Conservation (phyloP, 768 basidiomycete species). For the Xerocomellus amylosporus region DNA sequence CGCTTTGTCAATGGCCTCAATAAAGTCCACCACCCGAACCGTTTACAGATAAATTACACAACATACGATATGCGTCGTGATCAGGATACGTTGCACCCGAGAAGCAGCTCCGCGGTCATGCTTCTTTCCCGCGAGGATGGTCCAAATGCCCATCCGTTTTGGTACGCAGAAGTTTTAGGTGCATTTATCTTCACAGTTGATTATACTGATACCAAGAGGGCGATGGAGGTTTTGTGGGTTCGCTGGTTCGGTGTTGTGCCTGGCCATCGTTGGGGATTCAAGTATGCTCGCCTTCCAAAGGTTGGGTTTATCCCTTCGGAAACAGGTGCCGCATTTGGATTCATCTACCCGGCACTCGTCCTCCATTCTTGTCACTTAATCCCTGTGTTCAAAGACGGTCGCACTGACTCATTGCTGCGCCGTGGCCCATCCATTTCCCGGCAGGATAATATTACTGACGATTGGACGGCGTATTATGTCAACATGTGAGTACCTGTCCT, state of each 20-base stretch:
- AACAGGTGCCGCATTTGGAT: slow-evolving; percentile 10
- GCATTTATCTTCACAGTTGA: slow-evolving; percentile 21
- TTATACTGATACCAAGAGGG: neutral
- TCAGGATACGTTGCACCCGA: slow-evolving; percentile 21
- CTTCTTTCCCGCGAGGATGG: slow-evolving; percentile 7
- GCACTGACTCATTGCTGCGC: slow-evolving; percentile 7
- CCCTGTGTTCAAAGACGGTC: slow-evolving; percentile 23
- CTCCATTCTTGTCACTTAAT: slow-evolving; percentile 25
- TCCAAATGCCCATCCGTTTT: too few species aligned
- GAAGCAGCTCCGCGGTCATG: slow-evolving; percentile 19
- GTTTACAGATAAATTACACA: neutral
- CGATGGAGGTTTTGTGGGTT: slow-evolving; percentile 19
- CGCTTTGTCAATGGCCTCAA: neutral
- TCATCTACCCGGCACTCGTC: slow-evolving; percentile 6
- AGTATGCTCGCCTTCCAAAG: slow-evolving; percentile 11
- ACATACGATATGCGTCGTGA: too few species aligned
- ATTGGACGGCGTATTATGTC: slow-evolving; percentile 16
- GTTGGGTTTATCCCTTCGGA: slow-evolving; percentile 16
- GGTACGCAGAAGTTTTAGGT: slow-evolving; percentile 3
- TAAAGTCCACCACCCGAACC: neutral
- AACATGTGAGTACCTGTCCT: slow-evolving; percentile 5
- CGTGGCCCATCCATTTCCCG: slow-evolving; percentile 1
- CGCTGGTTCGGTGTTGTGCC: slow-evolving; percentile 22
- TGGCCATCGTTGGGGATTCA: slow-evolving; percentile 2
- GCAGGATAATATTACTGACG: neutral